Evolutionary conservation across 768 basidiomycete species (phyloP), one percentile per base, ranked within the genome.

Genomic region (Trametes meyenii): DNA sequence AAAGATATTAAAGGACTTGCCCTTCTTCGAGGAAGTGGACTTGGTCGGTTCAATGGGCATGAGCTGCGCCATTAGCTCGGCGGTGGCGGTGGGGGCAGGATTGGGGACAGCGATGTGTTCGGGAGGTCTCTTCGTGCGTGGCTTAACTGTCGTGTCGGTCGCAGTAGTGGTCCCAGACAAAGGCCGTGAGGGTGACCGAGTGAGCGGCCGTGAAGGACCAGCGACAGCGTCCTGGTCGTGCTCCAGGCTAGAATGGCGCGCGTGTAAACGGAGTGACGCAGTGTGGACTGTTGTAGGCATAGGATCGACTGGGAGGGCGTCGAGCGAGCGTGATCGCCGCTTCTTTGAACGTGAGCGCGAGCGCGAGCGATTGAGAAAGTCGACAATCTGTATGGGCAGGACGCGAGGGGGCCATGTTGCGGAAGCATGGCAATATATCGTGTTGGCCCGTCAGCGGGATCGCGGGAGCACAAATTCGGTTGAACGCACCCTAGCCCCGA

Each of bases 121-220:
- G 2, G 64, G 67, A 8, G 52, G 50, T 56, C 64, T 54, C 58
- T 44, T 65, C 13, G n/a, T 57, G 23, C 59, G 61, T 7, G 86
- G 85, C 6, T 81, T 84, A 56, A 85, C 77, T 5, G 87, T 88
- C 19, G 82, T 78, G 67, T 83, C 83, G 2, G 87, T 87, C 1
- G 83, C 81, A 17, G 83, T 83, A 0, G 87, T 87, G 0, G 83
- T 85, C 21, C 85, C 82, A 2, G 88, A 89, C 23, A 90, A 74
- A 3, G 89, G 89, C 6, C 88, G 82, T 21, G 83, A 85, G 76
- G 58, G 74, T 61, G 58, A 69, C 21, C 85, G 81, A 5, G 81
- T 75, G 24, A 76, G 65, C 1, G 85, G 83, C 68, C 83, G 83
- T 26, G 82, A 75, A 50, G 72, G 73, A 11, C 62, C 62, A 0